Conservation (phyloP, 1,284 basidiomycete genomes). For the Cryptococcus depauperatus region DNA sequence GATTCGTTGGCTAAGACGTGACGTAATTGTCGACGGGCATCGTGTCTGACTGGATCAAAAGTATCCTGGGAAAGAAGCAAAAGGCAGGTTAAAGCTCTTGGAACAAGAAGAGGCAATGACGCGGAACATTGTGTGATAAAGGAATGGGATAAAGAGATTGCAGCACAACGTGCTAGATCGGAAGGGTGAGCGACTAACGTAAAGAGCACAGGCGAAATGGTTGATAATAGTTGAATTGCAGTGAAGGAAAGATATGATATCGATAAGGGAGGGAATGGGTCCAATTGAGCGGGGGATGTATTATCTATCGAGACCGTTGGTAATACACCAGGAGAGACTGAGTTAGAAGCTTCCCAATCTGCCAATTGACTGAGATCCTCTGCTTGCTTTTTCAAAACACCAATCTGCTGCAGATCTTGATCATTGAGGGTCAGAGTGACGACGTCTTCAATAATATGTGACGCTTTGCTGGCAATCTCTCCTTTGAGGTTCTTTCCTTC, state of each 20-base stretch:
- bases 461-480: constrained; percentile 47
- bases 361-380: constrained; percentile 37
- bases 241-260: constrained; percentile 44
- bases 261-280: constrained; percentile 39
- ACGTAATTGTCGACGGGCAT: constrained; percentile 51
- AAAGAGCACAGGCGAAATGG: constrained; percentile 37
- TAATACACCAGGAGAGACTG: background rate
- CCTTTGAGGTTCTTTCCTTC: constrained; percentile 40
- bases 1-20: constrained; percentile 53
- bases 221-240: constrained; percentile 35
- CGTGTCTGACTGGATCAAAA: constrained; percentile 57
- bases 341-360: constrained; percentile 18
- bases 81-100: constrained; percentile 53
- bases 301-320: constrained; percentile 10
- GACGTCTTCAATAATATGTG: constrained; percentile 54
- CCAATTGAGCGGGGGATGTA: constrained; percentile 2
- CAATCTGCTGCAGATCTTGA: constrained; percentile 54
- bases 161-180: constrained; percentile 32
- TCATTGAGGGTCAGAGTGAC: constrained; percentile 52
- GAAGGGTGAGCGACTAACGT: constrained; percentile 37
- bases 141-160: constrained; percentile 51
- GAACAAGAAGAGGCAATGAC: constrained; percentile 60
- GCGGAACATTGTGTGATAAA: constrained; percentile 55
- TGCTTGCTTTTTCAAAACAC: constrained; percentile 51
- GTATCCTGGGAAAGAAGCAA: constrained; percentile 44